Evolutionary conservation across 148 eudicot genomes (phyloP), one percentile per base, ranked within the genome.

Genomic region (Simmondsia chinensis): DNA sequence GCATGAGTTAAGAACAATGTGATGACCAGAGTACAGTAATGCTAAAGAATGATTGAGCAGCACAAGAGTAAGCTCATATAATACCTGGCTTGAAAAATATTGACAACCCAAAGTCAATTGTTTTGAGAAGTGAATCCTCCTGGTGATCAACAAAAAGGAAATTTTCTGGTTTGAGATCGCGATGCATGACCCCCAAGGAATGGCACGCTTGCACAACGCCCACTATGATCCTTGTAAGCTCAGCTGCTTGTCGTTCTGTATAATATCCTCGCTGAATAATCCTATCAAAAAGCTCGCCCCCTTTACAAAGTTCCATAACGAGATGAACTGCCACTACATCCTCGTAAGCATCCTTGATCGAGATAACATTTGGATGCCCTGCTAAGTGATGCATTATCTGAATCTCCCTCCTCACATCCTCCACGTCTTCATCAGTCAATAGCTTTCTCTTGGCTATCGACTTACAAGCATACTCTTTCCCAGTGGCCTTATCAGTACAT

Each of bases 331-430:
- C 77, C 27, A 75, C 63, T 0, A 56, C 62, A 52, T 75, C 82
- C 49, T 75, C 82, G 46, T 63, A 71, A 44, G 82, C 77, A 11
- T 64, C 82, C 36, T 67, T 56, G 22, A 75, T 63, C 3, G 71
- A 57, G 14, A 75, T 68, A 11, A 71, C 77, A 54, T 75, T 64
- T 39, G 71, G 70, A 48, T 75, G 55, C 35, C 77, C 82, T 0
- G 82, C 67, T 44, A 75, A 67, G 33, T 75, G 82, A 63, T 75
- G 77, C 82, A 75, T 75, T 71, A 75, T 75, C 71, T 75, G 82
- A 56, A 75, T 63, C 37, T 75, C 82, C 50, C 76, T 71, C 60
- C 82, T 71, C 31, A 75, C 82, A 41, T 75, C 82, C 52, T 75
- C 82, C 52, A 71, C 77, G 46, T 75, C 82, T 28, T 75, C 82